Conservation (phyloP, 164 flowering plant genomes). For the Dillenia turbinata region DNA sequence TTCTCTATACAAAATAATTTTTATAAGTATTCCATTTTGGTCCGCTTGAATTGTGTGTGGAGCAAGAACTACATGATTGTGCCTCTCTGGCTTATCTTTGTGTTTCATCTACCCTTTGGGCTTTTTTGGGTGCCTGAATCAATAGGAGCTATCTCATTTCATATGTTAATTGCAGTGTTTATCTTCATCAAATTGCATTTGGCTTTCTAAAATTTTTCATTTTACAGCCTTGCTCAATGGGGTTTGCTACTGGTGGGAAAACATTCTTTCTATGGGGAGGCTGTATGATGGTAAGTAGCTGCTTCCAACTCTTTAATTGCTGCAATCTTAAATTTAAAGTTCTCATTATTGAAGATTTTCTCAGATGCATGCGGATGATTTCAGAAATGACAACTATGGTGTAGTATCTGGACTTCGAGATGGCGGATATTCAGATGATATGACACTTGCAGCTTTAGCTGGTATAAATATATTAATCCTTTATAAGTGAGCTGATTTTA, state of each 20-base stretch:
- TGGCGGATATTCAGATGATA: conserved; percentile 99
- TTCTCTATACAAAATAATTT: no score
- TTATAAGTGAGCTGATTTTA: neutral
- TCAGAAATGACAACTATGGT: conserved; percentile 72
- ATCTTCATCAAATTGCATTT: no score
- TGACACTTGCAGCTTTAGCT: conserved; percentile 96
- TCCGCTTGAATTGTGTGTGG: no score
- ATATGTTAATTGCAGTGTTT: no score
- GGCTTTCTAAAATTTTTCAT: no score
- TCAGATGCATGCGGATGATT: conserved; percentile 99
- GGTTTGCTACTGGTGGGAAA: conserved; percentile 96
- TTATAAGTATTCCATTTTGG: no score
- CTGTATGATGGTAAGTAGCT: conserved; percentile 88
- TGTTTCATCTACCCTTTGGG: no score
- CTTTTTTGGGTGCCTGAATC: no score
- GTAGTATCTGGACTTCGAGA: conserved; percentile 72
- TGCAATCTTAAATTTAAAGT: conserved; percentile 2
- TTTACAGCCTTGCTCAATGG: conserved; percentile 98
- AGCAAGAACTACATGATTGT: no score
- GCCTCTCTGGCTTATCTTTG: no score
- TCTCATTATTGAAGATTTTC: conserved; percentile 17
- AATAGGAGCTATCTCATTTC: no score
- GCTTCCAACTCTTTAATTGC: conserved; percentile 2
- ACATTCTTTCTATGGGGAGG: conserved; percentile 99
- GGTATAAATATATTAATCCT: conserved; percentile 35